Percentiles rank a stretch among this genome's conserved stretches.
These are phyloP conservation scores for Diutina mesorugosa DNA, from an alignment of 1,139 yeast species.

Conservation along the genomic window DNA sequence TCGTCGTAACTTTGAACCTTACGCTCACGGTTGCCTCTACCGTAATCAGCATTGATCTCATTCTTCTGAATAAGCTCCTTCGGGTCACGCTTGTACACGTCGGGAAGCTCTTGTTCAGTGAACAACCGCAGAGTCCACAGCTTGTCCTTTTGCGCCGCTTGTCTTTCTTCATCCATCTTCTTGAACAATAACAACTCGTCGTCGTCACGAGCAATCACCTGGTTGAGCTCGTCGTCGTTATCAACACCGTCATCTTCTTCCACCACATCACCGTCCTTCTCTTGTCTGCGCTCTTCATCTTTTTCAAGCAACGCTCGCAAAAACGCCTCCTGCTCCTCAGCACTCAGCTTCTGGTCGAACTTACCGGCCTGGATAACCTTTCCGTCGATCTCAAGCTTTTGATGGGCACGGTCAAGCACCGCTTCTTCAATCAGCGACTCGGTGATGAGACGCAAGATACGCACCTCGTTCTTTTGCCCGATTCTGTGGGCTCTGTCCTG, in stretches of 20 bases:
- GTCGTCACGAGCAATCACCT: slow-evolving; percentile 57
- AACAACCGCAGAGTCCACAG: slow-evolving; percentile 38
- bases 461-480: slow-evolving; percentile 79
- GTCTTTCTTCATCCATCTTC: slow-evolving; percentile 44
- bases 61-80: slow-evolving; percentile 17
- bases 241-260: slow-evolving; percentile 39
- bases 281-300: slow-evolving; percentile 45
- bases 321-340: slow-evolving; percentile 74
- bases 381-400: slow-evolving; percentile 75
- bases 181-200: slow-evolving; percentile 42
- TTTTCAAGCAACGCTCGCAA: slow-evolving; percentile 58
- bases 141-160: slow-evolving; percentile 24
- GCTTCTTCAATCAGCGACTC: slow-evolving; percentile 77
- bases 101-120: slow-evolving; percentile 54
- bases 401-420: slow-evolving; percentile 71
- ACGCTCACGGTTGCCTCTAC: slow-evolving; percentile 57
- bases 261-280: slow-evolving; percentile 19
- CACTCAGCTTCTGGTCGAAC: slow-evolving; percentile 68
- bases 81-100: slow-evolving; percentile 40
- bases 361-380: slow-evolving; percentile 85
- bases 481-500: slow-evolving; percentile 87
- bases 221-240: slow-evolving; percentile 63
- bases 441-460: slow-evolving; percentile 68
- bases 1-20: slow-evolving; percentile 46
- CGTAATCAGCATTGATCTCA: slow-evolving; percentile 22